Evolutionary conservation across 2,329 filamentous ascomycete genomes (phyloP), one percentile per base, ranked within the genome.

Genomic region (Xylariaceae sp.): DNA sequence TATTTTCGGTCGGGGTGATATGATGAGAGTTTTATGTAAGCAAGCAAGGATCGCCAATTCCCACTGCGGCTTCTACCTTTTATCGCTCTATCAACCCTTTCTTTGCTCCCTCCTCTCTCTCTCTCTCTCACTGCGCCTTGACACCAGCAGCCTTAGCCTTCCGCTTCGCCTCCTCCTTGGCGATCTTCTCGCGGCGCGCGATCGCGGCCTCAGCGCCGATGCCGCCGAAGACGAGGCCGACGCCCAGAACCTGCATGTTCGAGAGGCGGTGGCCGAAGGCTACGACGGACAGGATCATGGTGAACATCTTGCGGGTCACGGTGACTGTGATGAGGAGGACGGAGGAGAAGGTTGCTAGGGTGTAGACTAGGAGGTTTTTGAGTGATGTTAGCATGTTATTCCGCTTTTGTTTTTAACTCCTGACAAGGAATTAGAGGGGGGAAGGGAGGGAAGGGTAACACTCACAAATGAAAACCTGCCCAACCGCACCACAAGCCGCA

Each of bases 291-390:
- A 97, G 76, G 48, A 97, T 88, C 93, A 98, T 98, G 55, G 92
- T 97, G 65, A 97, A 80, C 93, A 98, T 98, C 74, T 98, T 98
- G 62, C 93, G 80, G 37, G 93, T 98, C 37, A 98, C 93, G 2
- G 90, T 98, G 3, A 98, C 91, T 4, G 93, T 97, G 35, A 97
- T 92, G 40, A 98, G 81, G 41, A 97, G 77, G 39, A 98, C 79
- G 8, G 86, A 93, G 8, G 88, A 93, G 71, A 97, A 98, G 40
- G 87, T 88, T 12, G 90, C 86, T 5, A 98, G 79, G 0, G 93
- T 97, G 69, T 95, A 91, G 75, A 95, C 82, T 84, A 25, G 40
- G 17, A 38, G 20, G 19, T 4, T 5, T 14, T 29, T n/a, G n/a
- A n/a, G n/a, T n/a, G n/a, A n/a, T n/a, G n/a, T n/a, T n/a, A n/a